A percentile compares a stretch with the other conserved stretches of the same genome.
Conservation (phyloP, 1,284 basidiomycete genomes). For the Irpex sp. region DNA sequence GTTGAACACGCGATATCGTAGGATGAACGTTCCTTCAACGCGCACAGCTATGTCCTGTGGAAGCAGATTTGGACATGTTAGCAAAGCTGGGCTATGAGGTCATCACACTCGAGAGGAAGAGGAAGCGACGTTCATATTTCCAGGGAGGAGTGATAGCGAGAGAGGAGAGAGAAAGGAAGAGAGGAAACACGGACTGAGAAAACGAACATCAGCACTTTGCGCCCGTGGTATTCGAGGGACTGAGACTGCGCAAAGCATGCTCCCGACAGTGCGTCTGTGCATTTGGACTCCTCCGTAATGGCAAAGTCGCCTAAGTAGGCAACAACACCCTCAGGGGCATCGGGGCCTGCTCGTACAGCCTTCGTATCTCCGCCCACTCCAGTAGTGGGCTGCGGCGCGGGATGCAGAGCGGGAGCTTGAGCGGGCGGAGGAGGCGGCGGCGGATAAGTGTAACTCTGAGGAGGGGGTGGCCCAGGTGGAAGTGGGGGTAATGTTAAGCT, state of each 20-base stretch:
- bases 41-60: slow-evolving; percentile 25
- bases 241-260: slow-evolving; percentile 38
- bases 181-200: slow-evolving; percentile 50
- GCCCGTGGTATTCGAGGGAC: slow-evolving; percentile 54
- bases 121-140: too few species aligned
- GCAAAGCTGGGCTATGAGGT: too few species aligned
- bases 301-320: slow-evolving; percentile 8
- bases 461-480: slow-evolving; percentile 6
- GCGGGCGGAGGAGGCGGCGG: slow-evolving; percentile 9
- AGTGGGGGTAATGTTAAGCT: slow-evolving; percentile 9
- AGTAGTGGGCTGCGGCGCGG: not conserved
- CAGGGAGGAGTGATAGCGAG: not conserved
- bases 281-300: slow-evolving; percentile 10
- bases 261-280: slow-evolving; percentile 11
- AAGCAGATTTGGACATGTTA: not conserved
- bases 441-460: slow-evolving; percentile 7
- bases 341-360: slow-evolving; percentile 3
- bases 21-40: slow-evolving; percentile 23
- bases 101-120: too few species aligned
- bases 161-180: slow-evolving; percentile 14
- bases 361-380: slow-evolving; percentile 1
- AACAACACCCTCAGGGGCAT: slow-evolving; percentile 10
- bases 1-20: slow-evolving; percentile 25
- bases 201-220: slow-evolving; percentile 63
- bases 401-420: slow-evolving; percentile 2